phyloP scores from a whole-genome alignment of 2,329 filamentous ascomycete species.

The Immersiporthe knoxdaviesiana region DNA sequence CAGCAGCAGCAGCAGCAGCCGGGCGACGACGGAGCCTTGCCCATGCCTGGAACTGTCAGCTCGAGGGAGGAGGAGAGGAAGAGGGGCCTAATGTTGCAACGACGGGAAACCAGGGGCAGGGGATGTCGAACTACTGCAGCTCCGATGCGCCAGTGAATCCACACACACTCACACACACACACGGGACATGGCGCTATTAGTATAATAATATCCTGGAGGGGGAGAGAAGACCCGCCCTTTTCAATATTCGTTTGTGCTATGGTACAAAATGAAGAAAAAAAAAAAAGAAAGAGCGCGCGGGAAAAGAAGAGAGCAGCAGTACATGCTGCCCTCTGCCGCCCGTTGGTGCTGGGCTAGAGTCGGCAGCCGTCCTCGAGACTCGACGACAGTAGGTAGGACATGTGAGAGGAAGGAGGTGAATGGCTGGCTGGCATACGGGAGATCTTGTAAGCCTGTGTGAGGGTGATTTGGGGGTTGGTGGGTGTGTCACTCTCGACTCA shows the following conservation, averaged over 20 bases:
- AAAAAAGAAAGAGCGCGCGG: too few species aligned
- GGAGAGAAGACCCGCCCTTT: not conserved
- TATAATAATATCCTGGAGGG: not conserved
- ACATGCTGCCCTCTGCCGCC: not conserved
- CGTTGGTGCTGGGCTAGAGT: not conserved
- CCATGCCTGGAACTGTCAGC: not conserved
- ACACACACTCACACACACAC: not conserved
- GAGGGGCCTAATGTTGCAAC: not conserved
- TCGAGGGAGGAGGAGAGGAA: not conserved
- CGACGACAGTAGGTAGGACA: not conserved
- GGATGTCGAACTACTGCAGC: constrained; percentile 3
- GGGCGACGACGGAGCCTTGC: not conserved
- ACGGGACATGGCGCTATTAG: not conserved
- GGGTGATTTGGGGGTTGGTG: not conserved
- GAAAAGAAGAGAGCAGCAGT: not conserved
- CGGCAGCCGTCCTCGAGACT: not conserved
- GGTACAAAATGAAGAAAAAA: not conserved
- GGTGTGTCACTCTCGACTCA: not conserved
- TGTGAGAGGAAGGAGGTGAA: not conserved
- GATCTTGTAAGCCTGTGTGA: not conserved
- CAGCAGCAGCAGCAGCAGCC: not conserved
- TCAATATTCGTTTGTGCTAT: not conserved
- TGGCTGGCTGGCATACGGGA: not conserved
- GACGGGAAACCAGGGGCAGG: not conserved
- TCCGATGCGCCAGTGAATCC: not conserved